Evolutionary conservation across 352 stramenopile species (phyloP).

Genomic region (Globisporangium radiosum): DNA sequence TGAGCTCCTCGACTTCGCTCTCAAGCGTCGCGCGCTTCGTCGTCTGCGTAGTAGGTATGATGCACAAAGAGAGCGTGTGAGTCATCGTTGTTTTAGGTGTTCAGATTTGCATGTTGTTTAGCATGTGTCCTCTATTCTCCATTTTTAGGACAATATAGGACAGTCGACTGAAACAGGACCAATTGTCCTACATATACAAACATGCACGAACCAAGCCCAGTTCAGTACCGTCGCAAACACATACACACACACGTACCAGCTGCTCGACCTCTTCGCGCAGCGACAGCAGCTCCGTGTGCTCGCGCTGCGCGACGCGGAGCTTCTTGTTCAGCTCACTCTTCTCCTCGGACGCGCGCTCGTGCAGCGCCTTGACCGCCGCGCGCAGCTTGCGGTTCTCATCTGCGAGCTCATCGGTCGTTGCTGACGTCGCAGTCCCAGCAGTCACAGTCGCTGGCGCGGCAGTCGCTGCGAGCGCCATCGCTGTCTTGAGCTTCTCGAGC

Average conservation of each 20-base stretch:
- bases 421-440: slow-evolving; percentile 12
- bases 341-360: slow-evolving; percentile 71
- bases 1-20: slow-evolving; percentile 74
- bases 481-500: slow-evolving; percentile 68
- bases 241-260: slow-evolving; percentile 47
- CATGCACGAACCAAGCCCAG: too few relatives aligned
- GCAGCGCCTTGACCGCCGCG: slow-evolving; percentile 71
- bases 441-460: slow-evolving; percentile 24
- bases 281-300: slow-evolving; percentile 57
- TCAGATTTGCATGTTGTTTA: too few relatives aligned
- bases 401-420: slow-evolving; percentile 29
- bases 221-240: too few relatives aligned
- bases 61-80: too few relatives aligned
- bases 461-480: slow-evolving; percentile 38
- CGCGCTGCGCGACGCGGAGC: slow-evolving; percentile 62
- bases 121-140: too few relatives aligned
- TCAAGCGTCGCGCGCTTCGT: slow-evolving; percentile 50
- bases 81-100: too few relatives aligned
- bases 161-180: too few relatives aligned
- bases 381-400: slow-evolving; percentile 85
- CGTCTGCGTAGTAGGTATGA: slow-evolving; percentile 37
- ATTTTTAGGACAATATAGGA: too few relatives aligned
- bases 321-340: slow-evolving; percentile 81
- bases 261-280: slow-evolving; percentile 71
- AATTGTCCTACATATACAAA: too few relatives aligned